Conservation (phyloP, 129 eudicot genomes). For the Ambrosia trifida region DNA sequence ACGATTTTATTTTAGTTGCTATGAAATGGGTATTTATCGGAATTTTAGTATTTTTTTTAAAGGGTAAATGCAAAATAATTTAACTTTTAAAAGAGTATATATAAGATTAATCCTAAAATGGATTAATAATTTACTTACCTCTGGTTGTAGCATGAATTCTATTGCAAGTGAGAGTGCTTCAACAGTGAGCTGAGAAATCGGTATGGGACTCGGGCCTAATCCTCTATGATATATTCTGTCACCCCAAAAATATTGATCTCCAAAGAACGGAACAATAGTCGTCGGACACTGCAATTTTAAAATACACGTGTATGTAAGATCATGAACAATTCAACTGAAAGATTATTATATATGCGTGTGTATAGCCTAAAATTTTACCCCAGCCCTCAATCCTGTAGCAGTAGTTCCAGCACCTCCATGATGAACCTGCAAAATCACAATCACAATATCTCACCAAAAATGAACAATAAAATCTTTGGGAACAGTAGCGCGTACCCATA, state of each 20-base stretch:
- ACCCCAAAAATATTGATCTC: constrained; percentile 98
- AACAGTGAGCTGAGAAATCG: constrained; percentile 65
- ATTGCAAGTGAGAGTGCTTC: constrained; percentile 86
- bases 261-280: constrained; percentile 86
- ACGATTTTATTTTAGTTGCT: neutral
- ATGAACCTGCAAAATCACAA: constrained; percentile 65
- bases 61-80: neutral
- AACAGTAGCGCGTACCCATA: neutral
- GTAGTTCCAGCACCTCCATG: constrained; percentile 99
- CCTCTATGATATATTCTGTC: constrained; percentile 80
- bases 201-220: constrained; percentile 90
- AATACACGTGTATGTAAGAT: neutral
- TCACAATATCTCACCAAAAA: neutral
- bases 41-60: neutral
- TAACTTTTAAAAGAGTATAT: neutral
- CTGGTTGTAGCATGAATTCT: constrained; percentile 86
- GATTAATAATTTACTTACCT: constrained; percentile 42
- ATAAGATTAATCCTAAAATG: neutral
- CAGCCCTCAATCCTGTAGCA: constrained; percentile 90
- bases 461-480: neutral
- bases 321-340: neutral
- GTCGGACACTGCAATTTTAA: constrained; percentile 84
- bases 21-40: neutral
- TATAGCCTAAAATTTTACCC: constrained; percentile 48
- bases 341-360: neutral